Evolutionary conservation across 805 yeast genomes (phyloP), one percentile per base, ranked within the genome.

Genomic region (Babjeviella inositovora): DNA sequence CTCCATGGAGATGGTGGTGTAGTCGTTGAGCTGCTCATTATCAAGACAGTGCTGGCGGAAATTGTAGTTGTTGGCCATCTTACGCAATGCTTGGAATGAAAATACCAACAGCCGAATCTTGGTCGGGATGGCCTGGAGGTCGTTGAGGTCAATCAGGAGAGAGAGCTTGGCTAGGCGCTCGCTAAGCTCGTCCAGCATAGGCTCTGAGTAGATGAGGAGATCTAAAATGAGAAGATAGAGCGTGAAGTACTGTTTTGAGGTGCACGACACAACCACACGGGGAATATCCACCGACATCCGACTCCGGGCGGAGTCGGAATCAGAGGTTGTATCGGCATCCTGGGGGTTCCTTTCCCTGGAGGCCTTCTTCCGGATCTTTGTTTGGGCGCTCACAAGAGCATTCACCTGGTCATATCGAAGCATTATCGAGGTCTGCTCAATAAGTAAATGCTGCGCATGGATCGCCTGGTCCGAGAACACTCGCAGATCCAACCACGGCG

Each of bases 401-500:
- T 59, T 54, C 5, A 68, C 55, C 28, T 56, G 55, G 32, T 75
- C 80, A 32, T 59, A 71, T 1, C 74, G 56, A 11, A 77, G 39
- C 39, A 69, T 61, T 13, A 70, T 53, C 0, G 85, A 65, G 3
- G 80, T 65, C 28, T 71, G 62, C 15, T 73, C 65, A 13, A 82
- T 58, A 18, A 85, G 49, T 23, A 70, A 54, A 26, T 62, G 60
- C 8, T 60, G 53, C 7, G 48, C 38, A 28, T 68, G 45, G 2
- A 57, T 36, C 1, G 59, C 53, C 11, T 64, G 54, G 23, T 70
- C 70, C 30, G 67, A 62, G 31, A 79, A 68, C 12, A 72, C 53
- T 36, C 81, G 93, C 22, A 67, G 41, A 2, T 85, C 82, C 16
- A 84, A 43, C 82, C 93, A 85, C 0, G 94, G 92, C 3, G 95